Conservation (phyloP, 306 rosid species). For the Astragalus membranaceus region DNA sequence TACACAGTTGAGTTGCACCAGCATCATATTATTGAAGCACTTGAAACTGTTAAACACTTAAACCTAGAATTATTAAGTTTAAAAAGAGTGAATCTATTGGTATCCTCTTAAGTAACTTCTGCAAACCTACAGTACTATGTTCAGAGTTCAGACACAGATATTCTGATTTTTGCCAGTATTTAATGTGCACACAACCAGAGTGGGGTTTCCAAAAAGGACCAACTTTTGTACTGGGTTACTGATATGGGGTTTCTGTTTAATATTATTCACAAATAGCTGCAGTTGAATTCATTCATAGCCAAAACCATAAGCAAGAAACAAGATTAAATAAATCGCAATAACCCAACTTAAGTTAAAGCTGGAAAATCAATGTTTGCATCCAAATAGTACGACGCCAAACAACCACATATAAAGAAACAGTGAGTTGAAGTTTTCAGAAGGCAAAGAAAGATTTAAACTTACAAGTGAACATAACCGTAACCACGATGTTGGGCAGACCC, state of each 20-base stretch:
- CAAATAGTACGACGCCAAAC: neutral
- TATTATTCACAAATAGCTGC: neutral
- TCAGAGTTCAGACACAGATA: neutral
- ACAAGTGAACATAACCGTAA: slow-evolving; percentile 79
- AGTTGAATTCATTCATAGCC: neutral
- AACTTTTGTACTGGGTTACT: neutral
- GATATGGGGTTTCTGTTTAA: neutral
- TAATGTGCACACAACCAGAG: neutral
- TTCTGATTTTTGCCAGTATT: neutral
- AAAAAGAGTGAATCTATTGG: neutral
- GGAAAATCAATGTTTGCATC: neutral
- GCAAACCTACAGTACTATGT: neutral
- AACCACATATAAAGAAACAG: neutral
- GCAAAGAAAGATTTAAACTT: slow-evolving; percentile 30
- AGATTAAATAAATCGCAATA: neutral
- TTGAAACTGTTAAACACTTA: neutral
- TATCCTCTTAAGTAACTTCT: neutral
- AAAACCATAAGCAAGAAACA: slow-evolving; percentile 1
- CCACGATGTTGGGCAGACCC: slow-evolving; percentile 85
- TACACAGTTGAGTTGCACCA: neutral
- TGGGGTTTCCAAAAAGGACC: slow-evolving; percentile 6
- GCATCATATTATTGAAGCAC: neutral
- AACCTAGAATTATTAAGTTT: neutral
- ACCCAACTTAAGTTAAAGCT: slow-evolving; percentile 9
- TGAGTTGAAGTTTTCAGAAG: neutral